A percentile compares a stretch with the other conserved stretches of the same genome.
phyloP scores from a whole-genome alignment of 2,329 filamentous ascomycete genomes.

The Cryphonectria japonica region DNA sequence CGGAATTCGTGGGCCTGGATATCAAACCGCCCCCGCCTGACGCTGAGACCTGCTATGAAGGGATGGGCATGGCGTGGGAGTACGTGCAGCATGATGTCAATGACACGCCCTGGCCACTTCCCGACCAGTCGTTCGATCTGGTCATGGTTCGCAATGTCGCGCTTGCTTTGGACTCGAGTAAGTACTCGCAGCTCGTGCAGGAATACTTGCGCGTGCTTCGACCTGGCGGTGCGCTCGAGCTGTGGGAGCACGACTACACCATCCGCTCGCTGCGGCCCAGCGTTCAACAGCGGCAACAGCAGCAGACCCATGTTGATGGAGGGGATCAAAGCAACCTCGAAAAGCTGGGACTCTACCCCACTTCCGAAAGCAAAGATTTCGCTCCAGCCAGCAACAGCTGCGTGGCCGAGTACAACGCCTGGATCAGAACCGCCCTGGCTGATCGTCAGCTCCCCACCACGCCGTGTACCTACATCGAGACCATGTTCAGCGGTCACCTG shows the following conservation, averaged over 20 bases:
- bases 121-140: constrained; percentile 24
- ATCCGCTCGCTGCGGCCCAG: constrained; percentile 58
- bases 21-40: constrained; percentile 26
- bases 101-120: constrained; percentile 54
- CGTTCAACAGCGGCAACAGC: constrained; percentile 44
- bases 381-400: constrained; percentile 65
- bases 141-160: constrained; percentile 25
- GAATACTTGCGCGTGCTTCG: constrained; percentile 63
- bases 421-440: constrained; percentile 62
- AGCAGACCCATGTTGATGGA: constrained; percentile 52
- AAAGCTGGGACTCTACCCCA: constrained; percentile 12
- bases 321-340: neutral
- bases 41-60: constrained; percentile 3
- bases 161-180: constrained; percentile 53
- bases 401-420: constrained; percentile 61
- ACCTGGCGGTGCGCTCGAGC: constrained; percentile 63
- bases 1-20: constrained; percentile 37
- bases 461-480: constrained; percentile 63
- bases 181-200: constrained; percentile 62
- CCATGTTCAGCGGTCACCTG: constrained; percentile 46
- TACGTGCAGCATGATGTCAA: constrained; percentile 67
- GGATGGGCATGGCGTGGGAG: constrained; percentile 42
- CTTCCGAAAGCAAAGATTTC: constrained; percentile 60
- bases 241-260: constrained; percentile 67
- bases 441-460: constrained; percentile 56